Evolutionary conservation across 116 monocot species (phyloP), one percentile per base, ranked within the genome.

Genomic region (Trichopus zeylanicus): DNA sequence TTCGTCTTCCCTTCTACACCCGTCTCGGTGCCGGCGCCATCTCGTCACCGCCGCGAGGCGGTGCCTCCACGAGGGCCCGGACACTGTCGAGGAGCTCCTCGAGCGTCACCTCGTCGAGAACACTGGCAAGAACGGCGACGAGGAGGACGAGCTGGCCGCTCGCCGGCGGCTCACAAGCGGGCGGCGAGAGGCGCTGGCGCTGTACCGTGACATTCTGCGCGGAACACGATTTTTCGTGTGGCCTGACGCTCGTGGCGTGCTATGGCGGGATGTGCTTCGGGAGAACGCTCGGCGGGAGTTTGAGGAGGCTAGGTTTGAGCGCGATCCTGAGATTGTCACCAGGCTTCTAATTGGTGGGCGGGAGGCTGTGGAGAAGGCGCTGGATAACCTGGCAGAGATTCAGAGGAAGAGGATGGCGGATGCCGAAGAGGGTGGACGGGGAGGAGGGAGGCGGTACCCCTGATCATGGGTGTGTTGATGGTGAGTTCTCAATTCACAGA

Each of bases 131-230:
- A 32, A 25, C 61, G 81, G 51, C 62, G 73, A 68, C 39, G 81
- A 75, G 13, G 79, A 62, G 28, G 86, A 72, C 49, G 80, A 77
- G 11, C 63, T 71, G 24, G 47, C 53, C 0, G 61, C 62, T 20
- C 77, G 74, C 23, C 83, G 86, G 63, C 61, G 91, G 55, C 69
- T 91, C 65, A 91, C 91, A n/a, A 84, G 82, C 80, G 70, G 77
- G 31, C 74, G 82, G 29, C 67, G 87, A 5, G 97, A 98, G 70
- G 84, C 75, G 19, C 79, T 98, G 22, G 62, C 70, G 6, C 84
- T 98, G 4, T 98, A 98, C 97, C 77, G 97, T 12, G 97, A 98
- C 71, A 80, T 98, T 59, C 64, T 98, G 52, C 79, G 97, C 3
- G 91, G 85, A 9, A 63, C 85, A n/a, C 69, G 88, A 7, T 84